A percentile compares a stretch with the other conserved stretches of the same genome.
Evolutionary conservation across 2,329 filamentous ascomycete species (phyloP).

Genomic region (Fusarium musae): DNA sequence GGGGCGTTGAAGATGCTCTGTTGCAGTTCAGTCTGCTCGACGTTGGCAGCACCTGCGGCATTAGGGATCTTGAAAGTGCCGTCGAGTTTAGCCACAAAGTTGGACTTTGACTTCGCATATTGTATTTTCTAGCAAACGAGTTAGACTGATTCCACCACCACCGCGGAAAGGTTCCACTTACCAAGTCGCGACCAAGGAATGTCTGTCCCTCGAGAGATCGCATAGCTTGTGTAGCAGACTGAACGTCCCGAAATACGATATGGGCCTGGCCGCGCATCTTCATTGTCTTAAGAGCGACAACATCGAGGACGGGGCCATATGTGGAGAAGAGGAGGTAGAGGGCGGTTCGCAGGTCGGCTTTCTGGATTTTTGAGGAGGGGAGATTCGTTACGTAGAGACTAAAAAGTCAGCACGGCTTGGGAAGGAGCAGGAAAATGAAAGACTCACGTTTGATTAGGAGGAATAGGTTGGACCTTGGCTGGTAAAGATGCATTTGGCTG

Average conservation of each 20-base stretch:
- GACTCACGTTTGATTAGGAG: slow-evolving; percentile 81
- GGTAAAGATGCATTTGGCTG: slow-evolving; percentile 56
- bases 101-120: slow-evolving; percentile 90
- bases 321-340: slow-evolving; percentile 95
- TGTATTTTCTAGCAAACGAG: slow-evolving; percentile 76
- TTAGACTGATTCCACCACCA: slow-evolving; percentile 4
- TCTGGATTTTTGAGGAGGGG: slow-evolving; percentile 86
- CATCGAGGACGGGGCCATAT: slow-evolving; percentile 90
- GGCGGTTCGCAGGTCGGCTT: slow-evolving; percentile 84
- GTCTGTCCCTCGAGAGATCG: slow-evolving; percentile 85
- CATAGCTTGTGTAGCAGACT: slow-evolving; percentile 95
- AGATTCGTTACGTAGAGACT: slow-evolving; percentile 93
- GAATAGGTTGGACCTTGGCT: slow-evolving; percentile 64
- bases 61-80: slow-evolving; percentile 83
- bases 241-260: slow-evolving; percentile 87
- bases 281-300: slow-evolving; percentile 87
- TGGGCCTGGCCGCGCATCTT: slow-evolving; percentile 98
- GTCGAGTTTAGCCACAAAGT: slow-evolving; percentile 89
- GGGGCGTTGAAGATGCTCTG: slow-evolving; percentile 83
- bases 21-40: slow-evolving; percentile 78
- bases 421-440: slow-evolving; percentile 12
- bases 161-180: slow-evolving; percentile 57
- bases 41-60: slow-evolving; percentile 62
- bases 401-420: slow-evolving; percentile 7
- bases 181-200: slow-evolving; percentile 87